Conservation (phyloP, 208 protist genomes). For the Herpetomonas samuelpessoai region DNA sequence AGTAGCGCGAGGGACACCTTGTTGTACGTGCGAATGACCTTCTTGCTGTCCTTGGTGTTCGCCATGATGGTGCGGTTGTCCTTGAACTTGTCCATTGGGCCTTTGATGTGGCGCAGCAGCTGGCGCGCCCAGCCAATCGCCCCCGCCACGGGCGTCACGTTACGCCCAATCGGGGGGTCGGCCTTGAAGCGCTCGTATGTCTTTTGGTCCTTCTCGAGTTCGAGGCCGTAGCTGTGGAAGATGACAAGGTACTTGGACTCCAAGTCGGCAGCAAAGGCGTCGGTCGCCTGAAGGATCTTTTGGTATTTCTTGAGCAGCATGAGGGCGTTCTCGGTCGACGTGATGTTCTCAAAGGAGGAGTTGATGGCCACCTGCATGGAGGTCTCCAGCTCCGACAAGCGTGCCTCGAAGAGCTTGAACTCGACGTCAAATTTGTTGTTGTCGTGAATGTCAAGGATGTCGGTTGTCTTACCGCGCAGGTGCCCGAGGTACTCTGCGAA, state of each 20-base stretch:
- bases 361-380: conserved; percentile 95
- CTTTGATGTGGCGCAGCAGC: conserved; percentile 95
- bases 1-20: conserved; percentile 93
- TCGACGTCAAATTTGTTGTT: conserved; percentile 95
- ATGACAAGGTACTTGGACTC: conserved; percentile 96
- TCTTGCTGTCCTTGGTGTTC: conserved; percentile 95
- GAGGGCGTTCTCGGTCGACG: conserved; percentile 92
- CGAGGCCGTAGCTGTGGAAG: conserved; percentile 95
- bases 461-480: conserved; percentile 92
- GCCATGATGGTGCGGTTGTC: conserved; percentile 93
- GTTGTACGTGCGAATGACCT: conserved; percentile 97
- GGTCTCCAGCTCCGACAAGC: conserved; percentile 93
- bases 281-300: conserved; percentile 84
- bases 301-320: conserved; percentile 94
- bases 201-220: conserved; percentile 96
- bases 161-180: conserved; percentile 92
- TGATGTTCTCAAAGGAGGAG: conserved; percentile 95
- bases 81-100: conserved; percentile 96
- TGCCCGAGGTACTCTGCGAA: conserved; percentile 93
- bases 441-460: conserved; percentile 94
- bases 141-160: conserved; percentile 95
- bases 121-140: conserved; percentile 95
- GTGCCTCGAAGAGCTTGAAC: conserved; percentile 95
- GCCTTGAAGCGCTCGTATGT: conserved; percentile 95
- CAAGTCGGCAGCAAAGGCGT: conserved; percentile 91